Evolutionary conservation across 169 alveolate genomes (phyloP), one percentile per base, ranked within the genome.

Genomic region (Theileria sp.): DNA sequence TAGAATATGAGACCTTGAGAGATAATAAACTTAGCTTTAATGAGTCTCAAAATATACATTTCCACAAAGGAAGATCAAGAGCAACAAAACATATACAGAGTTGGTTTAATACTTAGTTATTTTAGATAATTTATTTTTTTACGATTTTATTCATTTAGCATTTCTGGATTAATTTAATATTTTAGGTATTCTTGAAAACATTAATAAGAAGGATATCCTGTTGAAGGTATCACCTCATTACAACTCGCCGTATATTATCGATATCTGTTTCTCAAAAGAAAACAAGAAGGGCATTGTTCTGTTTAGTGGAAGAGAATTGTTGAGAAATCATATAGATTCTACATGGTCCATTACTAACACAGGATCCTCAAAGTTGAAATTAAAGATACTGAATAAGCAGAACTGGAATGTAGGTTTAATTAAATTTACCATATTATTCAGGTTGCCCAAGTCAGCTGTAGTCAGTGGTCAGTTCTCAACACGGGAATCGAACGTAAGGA

Each of bases 231-330:
- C 86, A 0, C 87, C 90, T 23, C 90, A 84, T 67, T 77, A 77
- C 69, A 77, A 76, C 79, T 77, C 87, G 23, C 90, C 90, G 54
- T 77, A 84, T 65, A 71, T 84, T 15, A 66, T 84, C 69, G 90
- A 84, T 77, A 34, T 84, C 23, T 84, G 90, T 34, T 73, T 84
- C 65, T 61, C 84, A 30, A 77, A 79, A 60, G 90, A 84, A 49
- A 64, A 50, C 58, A 84, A 84, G 75, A 84, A 84, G 79, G 90
- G 90, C 6, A 75, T 84, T 51, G 84, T 84, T 19, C 50, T 84
- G 26, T 77, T 70, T 65, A 73, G 90, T 19, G 90, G 90, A 19
- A 76, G 86, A 28, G 86, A 77, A 51, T 50, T 84, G 69, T 60
- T 84, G 87, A 84, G 90, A 25, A 76, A 84, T 71, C 78, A 51